Evolutionary conservation across 306 rosid genomes (phyloP), one percentile per base, ranked within the genome.

Genomic region (Lupinus albus): DNA sequence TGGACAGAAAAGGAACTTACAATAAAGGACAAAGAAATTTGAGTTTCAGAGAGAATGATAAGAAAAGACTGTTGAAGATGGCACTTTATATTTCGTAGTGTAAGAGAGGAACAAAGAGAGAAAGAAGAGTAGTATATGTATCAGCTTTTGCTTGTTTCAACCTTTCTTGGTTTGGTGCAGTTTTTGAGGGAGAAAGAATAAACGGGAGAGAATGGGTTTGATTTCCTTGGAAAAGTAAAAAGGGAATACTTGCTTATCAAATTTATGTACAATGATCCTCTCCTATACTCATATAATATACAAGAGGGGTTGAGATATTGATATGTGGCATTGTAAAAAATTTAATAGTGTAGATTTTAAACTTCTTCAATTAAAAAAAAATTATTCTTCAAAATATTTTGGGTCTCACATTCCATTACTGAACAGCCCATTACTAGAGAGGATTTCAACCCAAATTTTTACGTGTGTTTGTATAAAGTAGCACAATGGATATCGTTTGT

Each of bases 141-240:
- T 21, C 25, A 36, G 72, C 39, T 63, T 74, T 67, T 44, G 50
- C 16, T 4, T 21, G 18, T 39, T 14, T 41, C 64, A n/a, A n/a
- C 81, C 11, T 25, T 47, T 21, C 58, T 49, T 69, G 80, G 69
- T 53, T 45, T 66, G 66, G 80, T 60, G 70, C 17, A 41, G 72
- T 33, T 4, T 4, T 44, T 44, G 48, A 57, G 63, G 25, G 25
- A 20, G 25, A 14, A 41, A 60, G 68, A 78, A 51, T 11, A 20
- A 20, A 20, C 25, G 68, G 47, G 3, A 45, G 82, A 46, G 64
- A 61, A 28, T 12, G 46, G n/a, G 58, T 68, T 42, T 75, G 75
- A 60, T 77, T 72, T 80, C 83, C 88, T 78, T 70, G 88, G 72
- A 75, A 71, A 83, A 74, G 64, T 70, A 61, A 74, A 74, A 78